A percentile compares a stretch with the other conserved stretches of the same genome.
These are phyloP conservation scores for Globisporangium acanthophoron DNA, from an alignment of 352 stramenopile genomes.

Conservation along the genomic window DNA sequence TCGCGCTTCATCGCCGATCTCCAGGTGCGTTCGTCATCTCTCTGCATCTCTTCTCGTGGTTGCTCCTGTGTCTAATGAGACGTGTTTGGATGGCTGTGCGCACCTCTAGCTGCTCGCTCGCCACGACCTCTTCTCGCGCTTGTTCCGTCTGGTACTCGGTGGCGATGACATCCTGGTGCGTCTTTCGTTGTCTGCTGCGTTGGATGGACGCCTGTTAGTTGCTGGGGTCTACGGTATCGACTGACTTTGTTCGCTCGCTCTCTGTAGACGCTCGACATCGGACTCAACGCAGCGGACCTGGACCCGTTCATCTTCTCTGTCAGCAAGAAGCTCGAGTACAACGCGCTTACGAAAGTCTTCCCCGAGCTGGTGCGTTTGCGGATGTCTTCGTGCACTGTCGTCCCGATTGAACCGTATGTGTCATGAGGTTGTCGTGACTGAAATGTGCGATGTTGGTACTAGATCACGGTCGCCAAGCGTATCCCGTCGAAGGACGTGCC, in stretches of 20 bases:
- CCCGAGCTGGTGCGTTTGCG: conserved; percentile 47
- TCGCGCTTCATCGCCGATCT: conserved; percentile 62
- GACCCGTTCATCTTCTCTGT: conserved; percentile 71
- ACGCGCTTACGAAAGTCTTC: conserved; percentile 57
- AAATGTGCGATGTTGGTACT: neutral
- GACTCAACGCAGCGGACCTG: conserved; percentile 45
- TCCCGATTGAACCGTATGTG: too few relatives aligned
- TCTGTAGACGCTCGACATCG: conserved; percentile 60
- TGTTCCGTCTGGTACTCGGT: conserved; percentile 43
- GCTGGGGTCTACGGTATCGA: neutral
- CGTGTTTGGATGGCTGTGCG: conserved; percentile 1
- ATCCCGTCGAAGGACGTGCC: conserved; percentile 47
- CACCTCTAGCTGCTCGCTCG: conserved; percentile 34
- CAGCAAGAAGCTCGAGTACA: conserved; percentile 73
- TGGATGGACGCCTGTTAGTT: neutral
- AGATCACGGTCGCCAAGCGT: conserved; percentile 69
- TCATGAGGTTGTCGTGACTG: neutral
- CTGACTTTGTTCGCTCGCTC: neutral
- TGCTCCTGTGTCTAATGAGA: neutral
- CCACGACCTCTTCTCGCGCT: conserved; percentile 57
- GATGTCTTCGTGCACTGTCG: neutral
- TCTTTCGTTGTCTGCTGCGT: neutral
- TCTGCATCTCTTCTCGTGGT: neutral
- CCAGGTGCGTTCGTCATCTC: conserved; percentile 22
- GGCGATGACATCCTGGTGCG: conserved; percentile 12